Evolutionary conservation across 202 grass and related monocot species (phyloP), one percentile per base, ranked within the genome.

Genomic region (Setaria italica): DNA sequence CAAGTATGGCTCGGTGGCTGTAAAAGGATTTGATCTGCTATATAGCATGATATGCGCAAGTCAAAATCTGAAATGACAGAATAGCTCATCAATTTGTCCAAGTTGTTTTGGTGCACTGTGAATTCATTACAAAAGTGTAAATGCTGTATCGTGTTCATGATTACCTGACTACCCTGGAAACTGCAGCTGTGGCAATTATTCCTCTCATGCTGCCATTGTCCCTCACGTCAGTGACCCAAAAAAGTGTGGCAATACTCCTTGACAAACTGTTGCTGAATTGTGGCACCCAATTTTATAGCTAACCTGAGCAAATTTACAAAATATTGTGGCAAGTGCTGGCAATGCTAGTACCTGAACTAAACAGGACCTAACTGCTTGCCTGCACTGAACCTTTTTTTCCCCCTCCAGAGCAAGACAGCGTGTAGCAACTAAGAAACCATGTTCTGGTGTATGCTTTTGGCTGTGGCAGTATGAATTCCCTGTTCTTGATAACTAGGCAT

Each of bases 361-460:
- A 46, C 43, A 46, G 43, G 43, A 7, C 13, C 50, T 0, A 6
- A 66, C 7, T 66, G 37, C 39, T 32, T 15, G 19, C 46, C 13
- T 72, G 58, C 48, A 66, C 2, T 49, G n/a, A 12, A 72, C 43
- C 11, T 55, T 30, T 81, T 7, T 33, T 76, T 16, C 16, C 33
- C 16, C 33, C n/a, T 63, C 34, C 47, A 42, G 29, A 80, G 70
- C 62, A 85, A 79, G 7, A 30, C 5, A 87, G 43, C n/a, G 34
- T 88, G 55, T 20, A 20, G 69, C 34, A 21, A 41, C 41, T 13
- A 73, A 50, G 41, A 68, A 25, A 35, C 64, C 29, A 70, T 70
- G 34, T 43, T 58, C 35, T 53, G 30, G 43, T 78, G 74, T 57
- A 85, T 85, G 41, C 55, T 72, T 73, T 60, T 83, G 4, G 33